Percentiles rank a stretch among this genome's conserved stretches.
Evolutionary conservation across 805 yeast species (phyloP).

Genomic region (Pichia nanzhaoensis): DNA sequence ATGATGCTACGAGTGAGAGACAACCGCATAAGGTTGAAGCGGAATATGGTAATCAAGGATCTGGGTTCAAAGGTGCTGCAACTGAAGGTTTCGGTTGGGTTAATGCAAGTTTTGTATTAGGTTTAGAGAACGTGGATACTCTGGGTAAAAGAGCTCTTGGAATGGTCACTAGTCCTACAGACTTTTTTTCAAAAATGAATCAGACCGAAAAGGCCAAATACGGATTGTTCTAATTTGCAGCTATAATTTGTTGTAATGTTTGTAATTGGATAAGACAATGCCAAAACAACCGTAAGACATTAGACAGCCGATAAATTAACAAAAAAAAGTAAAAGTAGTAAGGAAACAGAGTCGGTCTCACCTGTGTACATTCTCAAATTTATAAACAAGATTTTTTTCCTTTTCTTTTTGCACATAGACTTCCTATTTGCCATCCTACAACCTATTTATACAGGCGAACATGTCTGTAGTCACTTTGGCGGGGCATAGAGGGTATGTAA

Average conservation of each 20-base stretch:
- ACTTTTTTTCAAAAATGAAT: slow-evolving; percentile 46
- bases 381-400: no score
- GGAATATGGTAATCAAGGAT: slow-evolving; percentile 95
- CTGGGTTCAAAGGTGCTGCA: slow-evolving; percentile 86
- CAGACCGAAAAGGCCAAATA: slow-evolving; percentile 35
- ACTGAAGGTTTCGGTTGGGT: slow-evolving; percentile 99
- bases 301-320: no score
- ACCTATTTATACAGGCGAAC: no score
- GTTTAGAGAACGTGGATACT: slow-evolving; percentile 57
- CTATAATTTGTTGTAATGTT: no score
- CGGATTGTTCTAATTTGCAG: slow-evolving; percentile 22
- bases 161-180: slow-evolving; percentile 65
- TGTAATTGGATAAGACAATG: no score
- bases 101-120: slow-evolving; percentile 75
- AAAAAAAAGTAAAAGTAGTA: neutral
- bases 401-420: neutral
- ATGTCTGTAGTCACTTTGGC: slow-evolving; percentile 13
- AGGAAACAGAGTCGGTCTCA: no score
- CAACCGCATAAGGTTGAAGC: slow-evolving; percentile 92
- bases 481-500: slow-evolving; percentile 28
- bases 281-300: no score
- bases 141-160: slow-evolving; percentile 75
- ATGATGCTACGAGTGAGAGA: slow-evolving; percentile 75
- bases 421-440: no score
- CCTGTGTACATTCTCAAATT: no score